Percentiles rank a stretch among this genome's conserved stretches.
phyloP scores from a whole-genome alignment of 148 eudicot species.

The Beta vulgaris region DNA sequence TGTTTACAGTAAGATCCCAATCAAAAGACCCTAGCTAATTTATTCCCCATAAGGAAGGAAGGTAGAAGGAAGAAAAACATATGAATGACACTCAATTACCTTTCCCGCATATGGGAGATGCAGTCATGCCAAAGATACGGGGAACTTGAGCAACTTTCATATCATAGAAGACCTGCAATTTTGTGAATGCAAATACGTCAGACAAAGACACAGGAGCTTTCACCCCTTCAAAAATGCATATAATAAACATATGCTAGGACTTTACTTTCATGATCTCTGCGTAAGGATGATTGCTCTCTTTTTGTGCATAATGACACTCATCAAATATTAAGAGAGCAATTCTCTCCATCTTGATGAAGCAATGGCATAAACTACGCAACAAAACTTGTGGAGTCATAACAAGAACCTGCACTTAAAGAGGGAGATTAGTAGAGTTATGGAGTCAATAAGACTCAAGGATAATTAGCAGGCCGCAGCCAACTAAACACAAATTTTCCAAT shows the following conservation, averaged over 20 bases:
- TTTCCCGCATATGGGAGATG: conserved; percentile 88
- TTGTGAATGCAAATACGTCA: background rate
- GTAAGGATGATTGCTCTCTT: conserved; percentile 88
- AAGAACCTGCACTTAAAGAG: conserved; percentile 54
- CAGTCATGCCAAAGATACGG: conserved; percentile 99
- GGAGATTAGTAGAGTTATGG: background rate
- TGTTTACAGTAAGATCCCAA: conserved; percentile 3
- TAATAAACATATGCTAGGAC: background rate
- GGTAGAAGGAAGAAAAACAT: background rate
- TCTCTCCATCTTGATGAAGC: conserved; percentile 78
- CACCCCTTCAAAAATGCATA: background rate
- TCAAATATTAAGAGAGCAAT: conserved; percentile 91
- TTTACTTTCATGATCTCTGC: conserved; percentile 96
- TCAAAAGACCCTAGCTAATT: background rate
- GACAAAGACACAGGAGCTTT: background rate
- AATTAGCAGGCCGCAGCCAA: background rate
- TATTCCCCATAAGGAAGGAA: background rate
- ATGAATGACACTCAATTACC: conserved; percentile 39
- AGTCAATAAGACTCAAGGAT: background rate
- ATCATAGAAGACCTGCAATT: conserved; percentile 76
- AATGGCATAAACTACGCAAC: conserved; percentile 58
- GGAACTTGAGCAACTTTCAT: conserved; percentile 45
- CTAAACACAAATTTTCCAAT: background rate
- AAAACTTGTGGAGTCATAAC: conserved; percentile 92
- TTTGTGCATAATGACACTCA: conserved; percentile 96